These are phyloP conservation scores for Heliocybe sulcata DNA, from an alignment of 1,284 basidiomycete species.

Conservation along the genomic window DNA sequence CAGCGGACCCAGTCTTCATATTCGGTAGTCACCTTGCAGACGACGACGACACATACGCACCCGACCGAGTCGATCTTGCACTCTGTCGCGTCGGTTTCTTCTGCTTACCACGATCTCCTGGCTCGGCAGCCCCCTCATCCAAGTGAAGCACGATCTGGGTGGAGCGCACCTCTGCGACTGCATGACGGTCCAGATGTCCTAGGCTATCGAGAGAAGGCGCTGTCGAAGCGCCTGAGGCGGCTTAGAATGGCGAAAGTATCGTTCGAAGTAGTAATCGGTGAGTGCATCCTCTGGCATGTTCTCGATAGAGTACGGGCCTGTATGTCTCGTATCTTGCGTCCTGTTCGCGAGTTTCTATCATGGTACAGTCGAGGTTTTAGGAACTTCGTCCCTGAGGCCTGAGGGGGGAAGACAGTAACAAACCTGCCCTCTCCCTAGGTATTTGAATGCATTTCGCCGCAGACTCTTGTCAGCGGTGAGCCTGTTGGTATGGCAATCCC, in stretches of 20 bases:
- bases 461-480: not conserved
- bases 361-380: not conserved
- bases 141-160: conserved; percentile 20
- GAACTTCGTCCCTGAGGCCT: too few relatives aligned
- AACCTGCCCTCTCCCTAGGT: not conserved
- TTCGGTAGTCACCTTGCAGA: conserved; percentile 42
- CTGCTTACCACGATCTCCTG: conserved; percentile 39
- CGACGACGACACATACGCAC: conserved; percentile 39
- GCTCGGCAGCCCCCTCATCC: conserved; percentile 37
- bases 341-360: not conserved
- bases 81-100: conserved; percentile 25
- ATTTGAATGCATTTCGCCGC: not conserved
- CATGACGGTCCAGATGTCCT: conserved; percentile 39
- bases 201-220: conserved; percentile 24
- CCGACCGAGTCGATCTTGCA: conserved; percentile 42
- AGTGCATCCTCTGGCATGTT: conserved; percentile 12
- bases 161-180: conserved; percentile 31
- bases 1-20: conserved; percentile 35
- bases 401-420: not conserved
- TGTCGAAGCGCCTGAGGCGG: conserved; percentile 33
- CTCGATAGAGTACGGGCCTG: not conserved
- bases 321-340: not conserved
- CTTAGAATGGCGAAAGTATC: conserved; percentile 28
- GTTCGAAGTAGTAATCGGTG: conserved; percentile 44
- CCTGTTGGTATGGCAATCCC: not conserved